phyloP scores from a whole-genome alignment of 148 eudicot species.

The Selenicereus undatus region DNA sequence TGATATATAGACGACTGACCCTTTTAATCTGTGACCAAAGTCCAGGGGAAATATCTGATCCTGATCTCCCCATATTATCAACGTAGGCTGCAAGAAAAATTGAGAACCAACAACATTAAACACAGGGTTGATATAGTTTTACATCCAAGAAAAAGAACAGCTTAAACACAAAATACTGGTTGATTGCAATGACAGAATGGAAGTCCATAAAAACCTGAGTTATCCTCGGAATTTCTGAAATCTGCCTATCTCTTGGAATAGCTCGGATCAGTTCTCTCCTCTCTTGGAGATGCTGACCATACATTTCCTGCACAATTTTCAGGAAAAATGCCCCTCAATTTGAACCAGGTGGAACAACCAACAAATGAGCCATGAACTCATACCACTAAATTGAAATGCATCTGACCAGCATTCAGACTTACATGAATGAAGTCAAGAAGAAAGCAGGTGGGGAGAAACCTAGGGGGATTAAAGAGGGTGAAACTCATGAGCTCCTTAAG shows the following conservation, averaged over 20 bases:
- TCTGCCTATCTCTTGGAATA: conserved; percentile 44
- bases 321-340: neutral
- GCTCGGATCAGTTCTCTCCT: conserved; percentile 60
- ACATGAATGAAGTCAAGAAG: conserved; percentile 68
- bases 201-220: conserved; percentile 43
- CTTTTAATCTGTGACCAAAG: conserved; percentile 64
- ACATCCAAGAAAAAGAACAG: too few relatives aligned
- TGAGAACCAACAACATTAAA: neutral
- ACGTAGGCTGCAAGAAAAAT: conserved; percentile 54
- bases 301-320: conserved; percentile 51
- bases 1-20: conserved; percentile 29
- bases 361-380: too few relatives aligned
- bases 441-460: conserved; percentile 52
- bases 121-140: too few relatives aligned
- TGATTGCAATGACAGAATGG: neutral
- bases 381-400: too few relatives aligned
- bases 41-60: conserved; percentile 76
- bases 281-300: conserved; percentile 48
- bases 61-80: conserved; percentile 80
- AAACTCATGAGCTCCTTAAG: conserved; percentile 57
- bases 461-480: conserved; percentile 52
- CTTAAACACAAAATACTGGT: too few relatives aligned
- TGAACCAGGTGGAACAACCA: too few relatives aligned
- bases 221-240: conserved; percentile 60
- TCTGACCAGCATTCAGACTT: conserved; percentile 7